A percentile compares a stretch with the other conserved stretches of the same genome.
Evolutionary conservation across 768 basidiomycete genomes (phyloP).

Genomic region (Calocybe gangraenosa): DNA sequence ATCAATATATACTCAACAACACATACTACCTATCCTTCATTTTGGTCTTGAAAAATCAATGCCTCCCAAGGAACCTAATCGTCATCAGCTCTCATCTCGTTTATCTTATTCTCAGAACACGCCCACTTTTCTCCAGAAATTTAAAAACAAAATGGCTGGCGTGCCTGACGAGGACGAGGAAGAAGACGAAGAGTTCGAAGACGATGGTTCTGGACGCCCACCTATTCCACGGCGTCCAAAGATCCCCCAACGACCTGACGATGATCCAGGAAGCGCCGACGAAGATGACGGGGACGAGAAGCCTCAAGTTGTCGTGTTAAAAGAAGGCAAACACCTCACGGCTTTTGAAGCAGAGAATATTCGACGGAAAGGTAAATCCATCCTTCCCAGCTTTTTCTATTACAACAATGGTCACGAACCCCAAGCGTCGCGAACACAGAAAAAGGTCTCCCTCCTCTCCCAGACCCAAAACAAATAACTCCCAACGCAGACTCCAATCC

Average conservation of each 20-base stretch:
- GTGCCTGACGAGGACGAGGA: slow-evolving; percentile 40
- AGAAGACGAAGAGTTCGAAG: slow-evolving; percentile 50
- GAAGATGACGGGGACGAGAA: slow-evolving; percentile 75
- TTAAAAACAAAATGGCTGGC: slow-evolving; percentile 62
- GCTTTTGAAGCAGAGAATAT: slow-evolving; percentile 76
- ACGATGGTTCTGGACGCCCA: slow-evolving; percentile 63
- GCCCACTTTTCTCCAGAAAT: slow-evolving; percentile 62
- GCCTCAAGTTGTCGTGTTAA: slow-evolving; percentile 87
- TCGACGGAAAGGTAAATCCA: slow-evolving; percentile 57
- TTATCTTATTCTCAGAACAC: slow-evolving; percentile 58
- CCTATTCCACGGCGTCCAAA: slow-evolving; percentile 74
- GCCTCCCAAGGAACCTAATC: slow-evolving; percentile 61
- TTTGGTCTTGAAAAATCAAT: no score
- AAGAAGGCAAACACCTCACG: slow-evolving; percentile 82
- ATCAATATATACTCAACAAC: no score
- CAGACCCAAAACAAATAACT: slow-evolving; percentile 27
- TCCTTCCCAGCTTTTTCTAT: no score
- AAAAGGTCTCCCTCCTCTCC: slow-evolving; percentile 56
- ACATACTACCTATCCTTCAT: no score
- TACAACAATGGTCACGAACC: no score
- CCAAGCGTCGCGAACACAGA: slow-evolving; percentile 31
- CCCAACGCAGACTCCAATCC: slow-evolving; percentile 11
- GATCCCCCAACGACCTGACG: slow-evolving; percentile 63
- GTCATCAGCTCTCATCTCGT: slow-evolving; percentile 67
- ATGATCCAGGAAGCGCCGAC: slow-evolving; percentile 69